Base-by-base conservation (phyloP, 1,284 basidiomycete species). In the Trichosporon inkin region DNA sequence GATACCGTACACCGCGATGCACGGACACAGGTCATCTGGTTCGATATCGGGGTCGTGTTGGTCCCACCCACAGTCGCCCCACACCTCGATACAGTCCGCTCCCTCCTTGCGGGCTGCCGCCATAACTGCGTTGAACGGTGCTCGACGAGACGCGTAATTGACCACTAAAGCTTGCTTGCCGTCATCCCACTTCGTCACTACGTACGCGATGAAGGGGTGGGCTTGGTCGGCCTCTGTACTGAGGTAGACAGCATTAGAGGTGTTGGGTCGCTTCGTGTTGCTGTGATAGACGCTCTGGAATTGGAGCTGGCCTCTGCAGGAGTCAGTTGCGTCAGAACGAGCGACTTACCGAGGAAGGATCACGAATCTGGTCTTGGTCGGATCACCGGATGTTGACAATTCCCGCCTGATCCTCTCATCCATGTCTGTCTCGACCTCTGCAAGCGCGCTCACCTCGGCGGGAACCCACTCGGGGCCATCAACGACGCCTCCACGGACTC, bases 21-120 rank as follows among this genome's bases (percentile, higher is more conserved):
- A 52, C 52, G 20, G 58, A 22, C 3, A 41, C 39, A 16, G 10
- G 7, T 54, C 20, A 35, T 37, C 28, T 2, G 20, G 34, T 3
- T 24, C 17, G 24, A 49, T 19, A 34, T 35, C 41, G 22, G 16
- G 47, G 11, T 53, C 34, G 37, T 55, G 24, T 44, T 40, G 20
- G 35, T 63, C 58, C 55, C 58, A 63, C 0, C 52, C 55, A 1
- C 2, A n/a, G 22, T 32, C 38, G 20, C 62, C 62, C 62, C 57
- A 60, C 20, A 57, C 10, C 38, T 63, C 62, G 10, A 63, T 36
- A 40, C 44, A 41, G 20, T 32, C 24, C 3, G 41, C 52, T 5
- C 58, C 58, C 32, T 60, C 51, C 2, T 35, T 8, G 16, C 38
- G 28, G 1, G 62, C 62, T 6, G 40, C 58, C 6, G 55, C 44